Evolutionary conservation across 176 grass and related monocot species (phyloP).

Genomic region (Juncus inflexus): DNA sequence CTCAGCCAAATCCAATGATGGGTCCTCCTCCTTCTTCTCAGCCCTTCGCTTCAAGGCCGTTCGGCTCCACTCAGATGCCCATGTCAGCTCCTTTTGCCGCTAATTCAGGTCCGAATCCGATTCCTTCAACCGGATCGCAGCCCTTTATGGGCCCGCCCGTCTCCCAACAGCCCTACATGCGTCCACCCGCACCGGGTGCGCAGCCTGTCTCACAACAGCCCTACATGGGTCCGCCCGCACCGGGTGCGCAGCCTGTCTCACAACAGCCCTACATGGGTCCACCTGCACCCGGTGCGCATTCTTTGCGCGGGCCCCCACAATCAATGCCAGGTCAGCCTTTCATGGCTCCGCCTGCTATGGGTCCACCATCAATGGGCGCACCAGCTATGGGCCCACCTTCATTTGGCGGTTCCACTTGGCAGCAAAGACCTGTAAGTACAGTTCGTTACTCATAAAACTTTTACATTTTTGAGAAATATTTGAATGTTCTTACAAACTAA

Average conservation of each 20-base stretch:
- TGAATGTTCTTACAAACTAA: too few species aligned
- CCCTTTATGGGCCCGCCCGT: slow-evolving; percentile 36
- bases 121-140: slow-evolving; percentile 29
- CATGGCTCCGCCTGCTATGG: slow-evolving; percentile 5
- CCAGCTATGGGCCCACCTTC: slow-evolving; percentile 4
- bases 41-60: slow-evolving; percentile 23
- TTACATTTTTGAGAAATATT: slow-evolving; percentile 1
- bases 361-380: slow-evolving; percentile 8
- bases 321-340: slow-evolving; percentile 18
- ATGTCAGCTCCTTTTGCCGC: slow-evolving; percentile 31
- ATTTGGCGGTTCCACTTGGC: slow-evolving; percentile 36
- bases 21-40: slow-evolving; percentile 7
- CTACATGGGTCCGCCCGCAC: slow-evolving; percentile 27
- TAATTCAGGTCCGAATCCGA: slow-evolving; percentile 28
- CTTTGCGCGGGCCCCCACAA: slow-evolving; percentile 10
- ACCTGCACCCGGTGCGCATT: slow-evolving; percentile 8
- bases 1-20: slow-evolving; percentile 18
- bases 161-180: slow-evolving; percentile 32
- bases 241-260: slow-evolving; percentile 18
- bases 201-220: slow-evolving; percentile 30
- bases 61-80: slow-evolving; percentile 4
- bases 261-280: slow-evolving; percentile 31
- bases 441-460: not conserved
- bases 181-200: slow-evolving; percentile 9
- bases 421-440: slow-evolving; percentile 37